Evolutionary conservation across 768 basidiomycete species (phyloP), one percentile per base, ranked within the genome.

Genomic region (Zangia roseola): DNA sequence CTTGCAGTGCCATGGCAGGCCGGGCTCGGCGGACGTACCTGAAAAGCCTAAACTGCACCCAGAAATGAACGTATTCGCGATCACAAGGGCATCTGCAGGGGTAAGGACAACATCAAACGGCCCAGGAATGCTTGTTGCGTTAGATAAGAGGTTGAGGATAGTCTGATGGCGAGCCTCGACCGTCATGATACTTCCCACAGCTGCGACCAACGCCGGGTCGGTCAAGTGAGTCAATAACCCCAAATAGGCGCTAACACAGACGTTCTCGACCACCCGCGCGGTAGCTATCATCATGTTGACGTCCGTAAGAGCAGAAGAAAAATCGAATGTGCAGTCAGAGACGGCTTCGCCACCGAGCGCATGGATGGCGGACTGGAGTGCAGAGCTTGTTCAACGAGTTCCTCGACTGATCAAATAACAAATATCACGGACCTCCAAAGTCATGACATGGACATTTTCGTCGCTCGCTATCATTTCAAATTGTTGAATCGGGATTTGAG

Each of bases 81-180:
- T 71, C 16, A 87, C 82, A 37, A 91, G 76, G 23, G 90, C 80
- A 62, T 91, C 85, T 31, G 69, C 68, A 10, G 89, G 87, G 12
- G 70, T 71, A n/a, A 94, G 71, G 7, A 82, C 73, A 21, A 91
- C 71, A 62, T 93, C 91, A 61, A 91, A 92, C 1, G 86, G 73
- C 37, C 76, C 65, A 5, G 89, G 83, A 47, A 88, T 80, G 16
- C 82, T 73, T 4, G 74, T 75, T 50, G 67, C 69, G 14, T 77
- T 75, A 37, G 77, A 77, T 45, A 93, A 57, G 52, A 90, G 58
- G 71, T 92, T 91, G 43, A 91, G 76, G 36, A 92, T 67, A 2
- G 85, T 83, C 63, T 86, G 83, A 59, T 94, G 91, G 40, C 91
- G 84, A n/a, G 88, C 84, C 61, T 93, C 91, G 40, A 89, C 75